Conservation (phyloP, 2,329 filamentous ascomycete genomes). For the Didymella pinodella region DNA sequence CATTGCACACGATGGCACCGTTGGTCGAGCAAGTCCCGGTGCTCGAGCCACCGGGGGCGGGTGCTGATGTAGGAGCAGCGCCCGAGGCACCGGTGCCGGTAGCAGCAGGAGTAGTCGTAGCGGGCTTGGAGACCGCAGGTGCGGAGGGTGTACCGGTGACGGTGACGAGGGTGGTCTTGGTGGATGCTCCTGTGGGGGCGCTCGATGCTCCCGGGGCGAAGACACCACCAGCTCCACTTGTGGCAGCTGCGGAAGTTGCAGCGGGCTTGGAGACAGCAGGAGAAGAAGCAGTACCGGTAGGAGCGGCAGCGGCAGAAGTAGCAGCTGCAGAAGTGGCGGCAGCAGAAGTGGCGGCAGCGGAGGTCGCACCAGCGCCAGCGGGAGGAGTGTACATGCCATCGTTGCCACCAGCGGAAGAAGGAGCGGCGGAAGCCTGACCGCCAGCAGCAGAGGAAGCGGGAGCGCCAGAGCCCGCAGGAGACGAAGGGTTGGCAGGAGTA, state of each 20-base stretch:
- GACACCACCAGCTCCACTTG: constrained; percentile 40
- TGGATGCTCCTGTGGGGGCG: constrained; percentile 30
- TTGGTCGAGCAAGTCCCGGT: constrained; percentile 39
- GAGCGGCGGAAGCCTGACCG: constrained; percentile 35
- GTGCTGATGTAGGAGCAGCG: constrained; percentile 19
- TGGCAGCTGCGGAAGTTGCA: constrained; percentile 17
- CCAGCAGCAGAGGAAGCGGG: constrained; percentile 28
- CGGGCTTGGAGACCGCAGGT: constrained; percentile 17
- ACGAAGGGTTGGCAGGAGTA: constrained; percentile 17
- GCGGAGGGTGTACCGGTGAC: constrained; percentile 32
- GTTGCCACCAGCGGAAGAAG: constrained; percentile 23
- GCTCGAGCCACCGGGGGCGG: constrained; percentile 3
- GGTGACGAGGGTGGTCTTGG: constrained; percentile 43
- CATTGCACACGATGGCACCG: constrained; percentile 53
- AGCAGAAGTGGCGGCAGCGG: constrained; percentile 14
- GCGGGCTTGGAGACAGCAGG: constrained; percentile 8
- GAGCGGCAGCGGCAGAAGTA: constrained; percentile 1
- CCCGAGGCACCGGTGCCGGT: constrained; percentile 20
- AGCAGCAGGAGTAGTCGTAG: constrained; percentile 8
- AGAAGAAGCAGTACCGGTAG: constrained; percentile 15
- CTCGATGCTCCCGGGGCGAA: constrained; percentile 44
- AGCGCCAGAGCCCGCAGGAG: constrained; percentile 26
- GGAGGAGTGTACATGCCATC: constrained; percentile 20
- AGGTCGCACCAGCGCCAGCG: constrained; percentile 13
- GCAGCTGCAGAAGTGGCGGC: constrained; percentile 13